Evolutionary conservation across 1,139 yeast genomes (phyloP), one percentile per base, ranked within the genome.

Genomic region (Candida sojae): DNA sequence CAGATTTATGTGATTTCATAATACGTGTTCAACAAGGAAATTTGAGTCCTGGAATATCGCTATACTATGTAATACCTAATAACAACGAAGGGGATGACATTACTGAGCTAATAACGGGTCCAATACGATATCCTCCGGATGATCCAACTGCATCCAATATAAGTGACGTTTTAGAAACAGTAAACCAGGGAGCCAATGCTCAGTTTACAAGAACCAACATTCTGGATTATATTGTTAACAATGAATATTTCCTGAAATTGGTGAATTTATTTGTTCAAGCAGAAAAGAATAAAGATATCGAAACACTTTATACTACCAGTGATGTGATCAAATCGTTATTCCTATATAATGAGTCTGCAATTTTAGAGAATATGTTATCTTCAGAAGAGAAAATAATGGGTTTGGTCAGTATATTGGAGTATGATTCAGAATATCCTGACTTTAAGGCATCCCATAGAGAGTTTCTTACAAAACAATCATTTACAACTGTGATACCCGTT

Each of bases 21-120:
- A 80, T 88, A 21, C 77, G 76, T 49, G 84, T 84, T 2, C 96
- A 88, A 60, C 83, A 80, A 53, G 68, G 68, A 41, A 71, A 74
- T 44, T 56, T 80, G 21, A 88, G 88, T 53, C 88, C 86, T 4
- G 77, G 79, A 42, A 88, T 90, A 8, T 85, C 93, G 2, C 70
- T 90, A 17, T 84, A 87, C 46, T 86, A 90, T 38, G 89, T 88
- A 10, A 73, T 84, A 44, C 82, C 89, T 11, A 76, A 73, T 44
- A 42, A 57, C 4, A 41, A 55, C 9, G 71, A 65, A 28, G 66
- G 61, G 17, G 67, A 62, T 43, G 95, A 78, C 60, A 71, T 82
- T n/a, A 82, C 89, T 0, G 96, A 88, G 61, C 73, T 89, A 37
- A 81, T 89, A 39, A 86, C 93, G 0, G 96, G 96, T 0, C 96